A percentile compares a stretch with the other conserved stretches of the same genome.
Conservation (phyloP, 2,329 filamentous ascomycete genomes). For the Ophiocordyceps camponoti-leonardi region DNA sequence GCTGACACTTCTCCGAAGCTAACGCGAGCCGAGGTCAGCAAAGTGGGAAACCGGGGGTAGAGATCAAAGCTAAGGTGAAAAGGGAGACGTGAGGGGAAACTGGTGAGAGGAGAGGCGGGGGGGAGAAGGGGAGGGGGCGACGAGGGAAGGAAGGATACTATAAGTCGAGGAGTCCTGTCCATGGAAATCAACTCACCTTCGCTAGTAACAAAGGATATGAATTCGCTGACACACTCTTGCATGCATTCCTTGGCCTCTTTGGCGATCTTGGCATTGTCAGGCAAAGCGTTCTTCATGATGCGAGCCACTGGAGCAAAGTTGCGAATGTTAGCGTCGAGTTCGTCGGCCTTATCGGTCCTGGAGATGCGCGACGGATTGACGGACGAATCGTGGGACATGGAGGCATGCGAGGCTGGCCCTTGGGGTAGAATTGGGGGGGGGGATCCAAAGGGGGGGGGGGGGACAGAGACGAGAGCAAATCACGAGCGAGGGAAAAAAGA, state of each 20-base stretch:
- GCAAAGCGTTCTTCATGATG: slow-evolving; percentile 96
- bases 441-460: slow-evolving; percentile 1
- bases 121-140: not conserved
- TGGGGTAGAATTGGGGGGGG: not conserved
- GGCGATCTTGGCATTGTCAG: slow-evolving; percentile 96
- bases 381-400: slow-evolving; percentile 43
- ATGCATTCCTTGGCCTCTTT: slow-evolving; percentile 99
- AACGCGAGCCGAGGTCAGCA: slow-evolving; percentile 5
- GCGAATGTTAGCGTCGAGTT: slow-evolving; percentile 79
- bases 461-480: slow-evolving; percentile 15
- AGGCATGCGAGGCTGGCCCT: slow-evolving; percentile 13
- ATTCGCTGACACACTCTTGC: slow-evolving; percentile 99
- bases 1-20: slow-evolving; percentile 98
- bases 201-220: slow-evolving; percentile 98
- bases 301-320: slow-evolving; percentile 93
- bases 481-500: slow-evolving; percentile 28
- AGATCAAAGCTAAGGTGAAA: not conserved
- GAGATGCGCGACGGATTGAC: slow-evolving; percentile 29
- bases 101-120: not conserved
- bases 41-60: not conserved
- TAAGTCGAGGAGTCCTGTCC: not conserved
- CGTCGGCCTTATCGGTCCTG: slow-evolving; percentile 30
- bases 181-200: slow-evolving; percentile 51
- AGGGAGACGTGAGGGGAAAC: not conserved
- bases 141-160: not conserved